A percentile compares a stretch with the other conserved stretches of the same genome.
phyloP scores from a whole-genome alignment of 164 flowering plant species.

The Amborella trichopoda region DNA sequence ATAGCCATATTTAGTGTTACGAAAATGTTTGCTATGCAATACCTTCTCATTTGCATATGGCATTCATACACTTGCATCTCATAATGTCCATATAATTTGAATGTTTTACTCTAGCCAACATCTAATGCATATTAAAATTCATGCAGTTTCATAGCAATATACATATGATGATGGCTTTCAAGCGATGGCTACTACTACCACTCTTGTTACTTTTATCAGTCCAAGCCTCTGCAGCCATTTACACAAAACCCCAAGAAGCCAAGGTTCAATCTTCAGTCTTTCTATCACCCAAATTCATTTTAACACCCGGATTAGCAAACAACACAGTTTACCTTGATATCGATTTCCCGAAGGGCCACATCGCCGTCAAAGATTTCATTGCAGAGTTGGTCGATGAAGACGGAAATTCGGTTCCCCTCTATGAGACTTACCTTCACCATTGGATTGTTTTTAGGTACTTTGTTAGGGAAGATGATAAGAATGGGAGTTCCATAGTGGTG shows the following conservation, averaged over 20 bases:
- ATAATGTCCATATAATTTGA: too few species aligned
- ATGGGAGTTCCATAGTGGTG: background rate
- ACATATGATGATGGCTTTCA: too few species aligned
- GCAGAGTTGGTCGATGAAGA: slow-evolving; percentile 80
- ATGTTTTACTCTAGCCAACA: too few species aligned
- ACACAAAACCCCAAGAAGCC: background rate
- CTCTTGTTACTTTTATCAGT: too few species aligned
- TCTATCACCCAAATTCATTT: slow-evolving; percentile 47
- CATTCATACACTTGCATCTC: too few species aligned
- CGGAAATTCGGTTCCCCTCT: slow-evolving; percentile 73
- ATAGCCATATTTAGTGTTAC: too few species aligned
- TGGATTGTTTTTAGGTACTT: slow-evolving; percentile 59
- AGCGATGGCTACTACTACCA: too few species aligned
- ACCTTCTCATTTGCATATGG: too few species aligned
- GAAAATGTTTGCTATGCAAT: too few species aligned
- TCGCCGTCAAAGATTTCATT: slow-evolving; percentile 64
- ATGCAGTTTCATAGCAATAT: too few species aligned
- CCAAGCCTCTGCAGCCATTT: too few species aligned
- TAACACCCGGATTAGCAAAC: slow-evolving; percentile 60
- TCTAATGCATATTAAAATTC: too few species aligned
- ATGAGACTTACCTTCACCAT: slow-evolving; percentile 91
- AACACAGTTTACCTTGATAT: slow-evolving; percentile 38
- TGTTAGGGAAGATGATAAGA: slow-evolving; percentile 4
- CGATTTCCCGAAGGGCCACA: slow-evolving; percentile 81
- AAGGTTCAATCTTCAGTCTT: slow-evolving; percentile 34